These are phyloP conservation scores for Clitoria ternatea DNA, from an alignment of 306 rosid species.

Conservation along the genomic window DNA sequence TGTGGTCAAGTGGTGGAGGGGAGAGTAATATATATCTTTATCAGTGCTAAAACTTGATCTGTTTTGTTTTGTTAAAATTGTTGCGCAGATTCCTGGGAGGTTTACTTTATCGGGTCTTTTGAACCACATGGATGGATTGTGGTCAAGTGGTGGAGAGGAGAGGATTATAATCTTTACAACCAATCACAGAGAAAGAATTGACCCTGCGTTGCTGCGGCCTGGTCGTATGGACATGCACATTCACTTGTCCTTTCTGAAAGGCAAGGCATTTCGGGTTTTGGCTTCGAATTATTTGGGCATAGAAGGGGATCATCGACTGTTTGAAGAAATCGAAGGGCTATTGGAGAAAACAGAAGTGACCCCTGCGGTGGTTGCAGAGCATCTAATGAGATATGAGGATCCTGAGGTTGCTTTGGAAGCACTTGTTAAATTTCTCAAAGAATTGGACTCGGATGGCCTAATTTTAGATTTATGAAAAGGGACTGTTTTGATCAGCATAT, in stretches of 20 bases:
- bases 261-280: conserved; percentile 33
- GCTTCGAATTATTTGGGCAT: conserved; percentile 44
- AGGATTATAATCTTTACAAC: conserved; percentile 58
- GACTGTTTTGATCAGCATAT: not conserved
- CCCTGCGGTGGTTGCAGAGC: conserved; percentile 55
- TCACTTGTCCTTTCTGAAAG: conserved; percentile 45
- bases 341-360: conserved; percentile 34
- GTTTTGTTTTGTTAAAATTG: not conserved
- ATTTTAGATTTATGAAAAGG: not conserved
- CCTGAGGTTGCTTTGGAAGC: too few relatives aligned
- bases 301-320: conserved; percentile 12
- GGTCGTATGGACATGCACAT: conserved; percentile 72
- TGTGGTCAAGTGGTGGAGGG: too few relatives aligned
- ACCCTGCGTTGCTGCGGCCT: conserved; percentile 47
- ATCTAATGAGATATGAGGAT: conserved; percentile 49
- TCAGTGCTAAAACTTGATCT: too few relatives aligned
- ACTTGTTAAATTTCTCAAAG: too few relatives aligned
- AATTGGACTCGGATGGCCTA: too few relatives aligned
- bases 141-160: conserved; percentile 66
- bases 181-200: conserved; percentile 48
- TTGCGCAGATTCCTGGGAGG: not conserved
- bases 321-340: conserved; percentile 28
- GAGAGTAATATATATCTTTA: too few relatives aligned
- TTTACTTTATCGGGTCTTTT: conserved; percentile 44
- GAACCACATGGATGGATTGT: conserved; percentile 57